Conservation (phyloP, 2,329 filamentous ascomycete genomes). For the Trichoderma cornu-damae region DNA sequence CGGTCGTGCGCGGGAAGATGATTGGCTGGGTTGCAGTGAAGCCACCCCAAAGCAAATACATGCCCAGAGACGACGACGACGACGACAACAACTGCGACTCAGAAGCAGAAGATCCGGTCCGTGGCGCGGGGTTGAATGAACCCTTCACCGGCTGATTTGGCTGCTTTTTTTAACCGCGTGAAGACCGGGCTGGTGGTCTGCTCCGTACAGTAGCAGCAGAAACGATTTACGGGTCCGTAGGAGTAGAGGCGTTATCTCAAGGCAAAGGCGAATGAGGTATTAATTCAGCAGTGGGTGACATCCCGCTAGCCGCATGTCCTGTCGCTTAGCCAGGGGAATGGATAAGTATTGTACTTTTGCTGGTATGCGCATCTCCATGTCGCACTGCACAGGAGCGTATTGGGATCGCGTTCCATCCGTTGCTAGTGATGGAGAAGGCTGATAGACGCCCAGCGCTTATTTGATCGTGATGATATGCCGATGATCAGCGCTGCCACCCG, state of each 20-base stretch:
- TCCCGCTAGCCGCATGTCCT: constrained; percentile 11
- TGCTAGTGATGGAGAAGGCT: not conserved
- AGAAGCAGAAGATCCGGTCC: constrained; percentile 6
- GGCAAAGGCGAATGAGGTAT: not conserved
- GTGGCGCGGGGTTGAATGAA: constrained; percentile 6
- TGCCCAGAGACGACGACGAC: no score
- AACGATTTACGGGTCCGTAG: not conserved
- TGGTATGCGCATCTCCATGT: not conserved
- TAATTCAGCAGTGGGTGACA: constrained; percentile 10
- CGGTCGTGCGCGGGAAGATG: not conserved
- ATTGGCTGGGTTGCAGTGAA: not conserved
- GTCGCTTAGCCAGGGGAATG: not conserved
- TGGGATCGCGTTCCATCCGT: not conserved
- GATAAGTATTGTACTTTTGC: not conserved
- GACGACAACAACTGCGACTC: not conserved
- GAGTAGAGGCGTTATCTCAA: not conserved
- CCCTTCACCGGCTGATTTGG: not conserved
- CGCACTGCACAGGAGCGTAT: no score
- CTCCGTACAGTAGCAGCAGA: not conserved
- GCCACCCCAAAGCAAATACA: not conserved
- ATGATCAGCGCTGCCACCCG: not conserved
- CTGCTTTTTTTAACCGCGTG: not conserved
- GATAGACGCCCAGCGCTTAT: not conserved
- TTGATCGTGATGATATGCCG: not conserved
- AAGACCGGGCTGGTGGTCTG: constrained; percentile 4